These are phyloP conservation scores for Phytophthora lateralis DNA, from an alignment of 352 stramenopile species.

Conservation along the genomic window DNA sequence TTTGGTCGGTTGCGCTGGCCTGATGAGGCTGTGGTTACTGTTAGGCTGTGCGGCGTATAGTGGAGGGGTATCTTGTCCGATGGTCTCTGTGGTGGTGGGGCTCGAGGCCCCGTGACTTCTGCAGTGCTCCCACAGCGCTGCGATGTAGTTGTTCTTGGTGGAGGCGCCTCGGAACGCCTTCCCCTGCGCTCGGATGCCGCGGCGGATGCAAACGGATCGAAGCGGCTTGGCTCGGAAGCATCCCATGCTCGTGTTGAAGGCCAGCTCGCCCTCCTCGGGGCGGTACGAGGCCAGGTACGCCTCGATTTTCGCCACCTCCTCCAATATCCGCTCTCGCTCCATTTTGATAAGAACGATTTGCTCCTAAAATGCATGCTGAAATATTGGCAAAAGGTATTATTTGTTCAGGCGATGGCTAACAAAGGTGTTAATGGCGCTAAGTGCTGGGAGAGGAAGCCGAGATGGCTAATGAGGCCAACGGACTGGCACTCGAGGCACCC, in stretches of 20 bases:
- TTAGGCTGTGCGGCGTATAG: neutral
- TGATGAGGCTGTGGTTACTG: neutral
- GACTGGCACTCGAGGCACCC: conserved; percentile 32
- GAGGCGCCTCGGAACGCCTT: conserved; percentile 2
- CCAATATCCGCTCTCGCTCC: conserved; percentile 2
- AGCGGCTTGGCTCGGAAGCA: conserved; percentile 5
- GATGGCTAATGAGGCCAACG: conserved; percentile 34
- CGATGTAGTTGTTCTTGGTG: conserved; percentile 8
- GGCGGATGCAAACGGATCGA: conserved; percentile 2
- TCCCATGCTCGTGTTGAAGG: conserved; percentile 1
- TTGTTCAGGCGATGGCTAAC: neutral
- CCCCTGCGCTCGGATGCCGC: conserved; percentile 1
- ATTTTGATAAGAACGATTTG: neutral
- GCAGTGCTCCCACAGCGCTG: conserved; percentile 4
- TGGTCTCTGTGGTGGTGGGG: neutral
- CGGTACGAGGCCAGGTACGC: neutral
- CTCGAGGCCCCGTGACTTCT: neutral
- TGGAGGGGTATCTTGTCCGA: neutral
- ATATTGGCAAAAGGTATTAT: too few relatives aligned
- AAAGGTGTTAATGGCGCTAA: neutral
- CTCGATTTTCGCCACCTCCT: neutral
- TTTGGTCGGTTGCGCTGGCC: neutral
- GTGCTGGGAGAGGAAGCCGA: conserved; percentile 16
- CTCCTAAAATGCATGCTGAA: neutral
- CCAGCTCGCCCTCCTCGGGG: neutral